Conservation (phyloP, 192 early-diverging fungal species). For the Entomortierella parvispora region DNA sequence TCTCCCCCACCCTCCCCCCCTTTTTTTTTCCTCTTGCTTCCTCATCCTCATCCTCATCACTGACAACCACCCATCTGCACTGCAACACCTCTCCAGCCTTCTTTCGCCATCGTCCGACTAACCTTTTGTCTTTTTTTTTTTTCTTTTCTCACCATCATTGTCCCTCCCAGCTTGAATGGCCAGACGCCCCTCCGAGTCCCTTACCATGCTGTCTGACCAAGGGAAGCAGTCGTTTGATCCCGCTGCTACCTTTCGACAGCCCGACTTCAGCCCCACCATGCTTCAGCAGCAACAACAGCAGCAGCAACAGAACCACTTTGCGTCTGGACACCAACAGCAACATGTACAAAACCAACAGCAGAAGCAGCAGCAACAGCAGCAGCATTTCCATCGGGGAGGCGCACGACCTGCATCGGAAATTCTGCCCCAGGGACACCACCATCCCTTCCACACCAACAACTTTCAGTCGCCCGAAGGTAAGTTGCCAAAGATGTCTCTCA, state of each 20-base stretch:
- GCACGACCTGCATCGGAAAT: slow-evolving; percentile 47
- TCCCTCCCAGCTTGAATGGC: slow-evolving; percentile 36
- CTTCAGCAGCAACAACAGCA: slow-evolving; percentile 31
- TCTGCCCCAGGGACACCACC: slow-evolving; percentile 33
- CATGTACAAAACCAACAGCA: slow-evolving; percentile 3
- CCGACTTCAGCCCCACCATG: slow-evolving; percentile 45
- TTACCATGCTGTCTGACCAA: slow-evolving; percentile 50
- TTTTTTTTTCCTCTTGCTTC: background rate
- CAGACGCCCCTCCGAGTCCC: slow-evolving; percentile 51
- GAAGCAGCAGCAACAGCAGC: slow-evolving; percentile 17
- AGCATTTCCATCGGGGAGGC: slow-evolving; percentile 22
- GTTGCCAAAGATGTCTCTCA: too few species aligned
- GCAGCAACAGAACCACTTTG: slow-evolving; percentile 29
- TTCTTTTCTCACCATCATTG: background rate
- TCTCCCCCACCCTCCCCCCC: background rate
- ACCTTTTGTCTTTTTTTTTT: background rate
- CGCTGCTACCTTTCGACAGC: slow-evolving; percentile 26
- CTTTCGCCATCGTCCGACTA: background rate
- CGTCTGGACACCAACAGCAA: slow-evolving; percentile 11
- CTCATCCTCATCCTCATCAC: background rate
- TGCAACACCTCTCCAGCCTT: too few species aligned
- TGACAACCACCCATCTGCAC: background rate
- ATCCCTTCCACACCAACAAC: slow-evolving; percentile 30
- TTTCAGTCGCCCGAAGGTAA: slow-evolving; percentile 52
- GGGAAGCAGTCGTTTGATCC: slow-evolving; percentile 50